These are phyloP conservation scores for Cruciata laevipes DNA, from an alignment of 257 asterid species.

Conservation along the genomic window DNA sequence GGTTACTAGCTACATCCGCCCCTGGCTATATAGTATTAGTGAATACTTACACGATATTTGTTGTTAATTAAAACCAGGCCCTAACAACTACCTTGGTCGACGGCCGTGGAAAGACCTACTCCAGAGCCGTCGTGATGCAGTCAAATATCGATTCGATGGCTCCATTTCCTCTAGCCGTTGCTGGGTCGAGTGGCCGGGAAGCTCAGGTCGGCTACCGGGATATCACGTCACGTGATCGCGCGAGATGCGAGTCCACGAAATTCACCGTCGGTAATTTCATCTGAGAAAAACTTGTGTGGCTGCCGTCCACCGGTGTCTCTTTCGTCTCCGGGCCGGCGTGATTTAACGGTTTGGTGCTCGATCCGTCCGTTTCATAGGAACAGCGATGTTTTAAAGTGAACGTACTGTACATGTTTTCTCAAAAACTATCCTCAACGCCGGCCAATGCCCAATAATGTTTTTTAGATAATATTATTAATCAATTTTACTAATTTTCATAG, in stretches of 20 bases:
- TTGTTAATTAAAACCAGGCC: no score
- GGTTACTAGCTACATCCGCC: no score
- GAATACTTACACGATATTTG: no score
- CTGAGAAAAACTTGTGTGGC: constrained; percentile 50
- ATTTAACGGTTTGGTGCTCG: no score
- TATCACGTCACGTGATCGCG: constrained; percentile 27
- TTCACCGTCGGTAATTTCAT: constrained; percentile 49
- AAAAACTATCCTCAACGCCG: no score
- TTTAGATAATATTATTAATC: no score
- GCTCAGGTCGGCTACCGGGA: constrained; percentile 42
- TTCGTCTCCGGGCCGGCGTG: constrained; percentile 42
- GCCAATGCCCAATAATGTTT: no score
- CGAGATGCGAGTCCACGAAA: constrained; percentile 41
- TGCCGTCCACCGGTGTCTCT: constrained; percentile 66
- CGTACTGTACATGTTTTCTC: no score
- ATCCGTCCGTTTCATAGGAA: no score
- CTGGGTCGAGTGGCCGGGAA: constrained; percentile 67
- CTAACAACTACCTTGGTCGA: constrained; percentile 40
- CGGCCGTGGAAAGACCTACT: constrained; percentile 58
- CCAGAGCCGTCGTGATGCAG: constrained; percentile 59
- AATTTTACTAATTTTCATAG: no score
- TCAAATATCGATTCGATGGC: constrained; percentile 43
- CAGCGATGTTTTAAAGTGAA: no score
- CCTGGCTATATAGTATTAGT: no score
- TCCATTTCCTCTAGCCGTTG: constrained; percentile 39